Percentiles rank a stretch among this genome's conserved stretches.
Conservation (phyloP, 805 yeast genomes). For the Deakozyma indianensis region DNA sequence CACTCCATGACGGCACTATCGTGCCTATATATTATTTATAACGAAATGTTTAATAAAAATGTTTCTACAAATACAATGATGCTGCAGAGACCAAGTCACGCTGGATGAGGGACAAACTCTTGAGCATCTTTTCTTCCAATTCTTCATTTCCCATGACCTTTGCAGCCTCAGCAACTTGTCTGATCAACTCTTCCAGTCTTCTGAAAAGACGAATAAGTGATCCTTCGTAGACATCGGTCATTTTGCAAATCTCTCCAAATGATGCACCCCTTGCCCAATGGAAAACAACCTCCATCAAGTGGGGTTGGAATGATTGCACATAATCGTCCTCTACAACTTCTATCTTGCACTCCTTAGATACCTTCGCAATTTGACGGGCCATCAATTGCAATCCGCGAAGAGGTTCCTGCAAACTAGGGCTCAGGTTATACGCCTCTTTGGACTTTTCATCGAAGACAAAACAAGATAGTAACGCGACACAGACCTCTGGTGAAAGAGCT, state of each 20-base stretch:
- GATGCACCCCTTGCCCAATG: constrained; percentile 96
- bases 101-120: constrained; percentile 71
- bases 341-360: constrained; percentile 77
- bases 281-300: constrained; percentile 91
- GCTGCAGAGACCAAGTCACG: constrained; percentile 97
- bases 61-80: constrained; percentile 61
- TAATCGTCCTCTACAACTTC: constrained; percentile 87
- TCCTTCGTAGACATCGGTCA: constrained; percentile 98
- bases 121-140: constrained; percentile 77
- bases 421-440: constrained; percentile 67
- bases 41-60: too few relatives aligned
- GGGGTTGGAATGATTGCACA: constrained; percentile 80
- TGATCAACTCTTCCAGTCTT: constrained; percentile 81
- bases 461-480: constrained; percentile 85
- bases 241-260: constrained; percentile 92
- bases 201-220: constrained; percentile 88
- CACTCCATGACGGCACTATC: too few relatives aligned
- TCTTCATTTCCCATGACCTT: constrained; percentile 86
- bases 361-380: constrained; percentile 83
- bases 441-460: constrained; percentile 96
- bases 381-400: constrained; percentile 75
- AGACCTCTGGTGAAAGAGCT: constrained; percentile 74
- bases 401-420: constrained; percentile 88
- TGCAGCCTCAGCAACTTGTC: constrained; percentile 84
- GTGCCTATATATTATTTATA: too few relatives aligned